Evolutionary conservation across 2,329 filamentous ascomycete species (phyloP).

Genomic region (Orbilia quercus): DNA sequence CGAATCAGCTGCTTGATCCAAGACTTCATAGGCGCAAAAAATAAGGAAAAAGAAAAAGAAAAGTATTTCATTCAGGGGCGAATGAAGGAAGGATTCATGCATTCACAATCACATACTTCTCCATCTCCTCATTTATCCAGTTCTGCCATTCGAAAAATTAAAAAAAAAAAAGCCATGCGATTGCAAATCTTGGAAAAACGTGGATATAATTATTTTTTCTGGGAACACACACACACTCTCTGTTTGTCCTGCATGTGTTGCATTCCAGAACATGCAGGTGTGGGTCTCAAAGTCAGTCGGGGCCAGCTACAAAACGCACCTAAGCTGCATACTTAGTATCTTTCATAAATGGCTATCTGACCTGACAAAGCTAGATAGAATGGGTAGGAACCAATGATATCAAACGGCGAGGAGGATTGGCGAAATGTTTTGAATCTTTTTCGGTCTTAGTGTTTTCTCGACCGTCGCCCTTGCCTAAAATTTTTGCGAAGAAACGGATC

Average conservation of each 20-base stretch:
- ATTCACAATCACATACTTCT: not conserved
- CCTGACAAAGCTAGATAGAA: not conserved
- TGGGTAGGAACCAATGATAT: not conserved
- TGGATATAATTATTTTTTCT: conserved; percentile 27
- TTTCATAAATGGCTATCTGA: not conserved
- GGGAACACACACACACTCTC: no score
- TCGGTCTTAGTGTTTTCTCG: no score
- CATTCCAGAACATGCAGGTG: conserved; percentile 37
- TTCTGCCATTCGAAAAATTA: no score
- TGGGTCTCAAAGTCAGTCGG: conserved; percentile 18
- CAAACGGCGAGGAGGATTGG: not conserved
- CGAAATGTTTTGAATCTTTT: no score
- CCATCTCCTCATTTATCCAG: not conserved
- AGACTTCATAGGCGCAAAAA: no score
- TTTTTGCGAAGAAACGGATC: no score
- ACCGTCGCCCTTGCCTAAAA: no score
- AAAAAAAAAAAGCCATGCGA: conserved; percentile 3
- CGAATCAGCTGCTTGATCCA: no score
- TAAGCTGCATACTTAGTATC: not conserved
- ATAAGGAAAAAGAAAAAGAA: no score
- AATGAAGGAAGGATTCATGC: not conserved
- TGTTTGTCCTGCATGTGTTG: conserved; percentile 36
- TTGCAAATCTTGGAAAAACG: conserved; percentile 13
- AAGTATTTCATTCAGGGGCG: no score
- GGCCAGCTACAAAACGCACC: not conserved